Base-by-base conservation (phyloP, 176 grass and related monocot genomes). In the Triticum urartu region DNA sequence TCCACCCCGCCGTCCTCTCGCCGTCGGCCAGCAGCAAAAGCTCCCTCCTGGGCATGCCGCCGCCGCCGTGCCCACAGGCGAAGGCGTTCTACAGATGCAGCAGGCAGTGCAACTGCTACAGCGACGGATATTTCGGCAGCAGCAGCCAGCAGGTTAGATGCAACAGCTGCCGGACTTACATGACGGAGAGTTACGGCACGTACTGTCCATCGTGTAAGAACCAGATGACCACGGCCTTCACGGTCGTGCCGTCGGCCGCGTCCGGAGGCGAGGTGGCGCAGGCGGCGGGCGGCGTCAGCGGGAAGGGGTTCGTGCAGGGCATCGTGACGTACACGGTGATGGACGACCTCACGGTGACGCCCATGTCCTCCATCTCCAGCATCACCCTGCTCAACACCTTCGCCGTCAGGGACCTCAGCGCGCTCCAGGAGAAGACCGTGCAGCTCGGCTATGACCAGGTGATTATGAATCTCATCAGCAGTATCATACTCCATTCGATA, bases 311-410 rank as follows among this genome's bases (percentile, higher is more conserved):
- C 64, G 91, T 93, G 54, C 86, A 68, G 79, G 87, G 77, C 3
- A 7, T 81, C 42, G 42, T 93, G 40, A 91, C 67, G 11, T 95
- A 91, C 75, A 74, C 79, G 12, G 72, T 95, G 50, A 95, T 93
- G 93, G 91, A 95, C 71, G 81, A 93, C 79, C 82, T 91, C 35
- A 62, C 84, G 3, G 39, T 91, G 22, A n/a, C 7, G 71, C 91
- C 94, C 70, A 88, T 94, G 89, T 94, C 94, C 15, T 88, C 81
- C 52, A 90, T 90, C 79, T 90, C 94, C 22, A 72, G 42, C 73
- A 75, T 93, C 64, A 79, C 66, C 60, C 82, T 97, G 42, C 82
- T 97, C 33, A 92, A 90, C 58, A 92, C 88, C 22, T 90, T 92
- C 47, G 14, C 58, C 3, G 50, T 93, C 62, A 96, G 69, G 69